Conservation (phyloP, 352 stramenopile species). For the Phytopythium cucurbitacearum region DNA sequence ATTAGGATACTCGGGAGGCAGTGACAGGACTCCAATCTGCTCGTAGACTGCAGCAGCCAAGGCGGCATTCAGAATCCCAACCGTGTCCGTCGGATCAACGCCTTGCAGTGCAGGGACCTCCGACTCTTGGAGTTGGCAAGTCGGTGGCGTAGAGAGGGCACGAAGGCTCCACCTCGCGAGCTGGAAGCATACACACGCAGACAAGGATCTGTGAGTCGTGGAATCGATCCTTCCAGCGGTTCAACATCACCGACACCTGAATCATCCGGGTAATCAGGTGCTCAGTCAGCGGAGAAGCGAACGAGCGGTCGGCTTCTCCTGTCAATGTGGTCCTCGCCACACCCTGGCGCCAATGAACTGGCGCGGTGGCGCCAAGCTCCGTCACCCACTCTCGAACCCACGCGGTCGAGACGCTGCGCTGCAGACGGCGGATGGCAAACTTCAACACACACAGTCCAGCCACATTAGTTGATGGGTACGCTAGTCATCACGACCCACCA, state of each 20-base stretch:
- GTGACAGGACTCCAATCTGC: conserved; percentile 18
- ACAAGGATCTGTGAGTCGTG: too few relatives aligned
- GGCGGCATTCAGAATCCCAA: conserved; percentile 23
- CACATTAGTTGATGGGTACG: not conserved
- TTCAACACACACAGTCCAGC: conserved; percentile 6
- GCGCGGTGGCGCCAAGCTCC: conserved; percentile 33
- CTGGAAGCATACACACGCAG: too few relatives aligned
- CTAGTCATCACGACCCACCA: not conserved
- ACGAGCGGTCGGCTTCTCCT: too few relatives aligned
- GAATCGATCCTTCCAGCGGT: too few relatives aligned
- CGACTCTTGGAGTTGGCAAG: not conserved
- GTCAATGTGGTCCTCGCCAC: conserved; percentile 2
- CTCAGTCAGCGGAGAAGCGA: too few relatives aligned
- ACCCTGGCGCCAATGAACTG: conserved; percentile 26
- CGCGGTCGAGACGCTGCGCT: conserved; percentile 16
- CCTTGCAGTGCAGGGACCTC: not conserved
- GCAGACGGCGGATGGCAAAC: conserved; percentile 46
- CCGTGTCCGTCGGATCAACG: conserved; percentile 4
- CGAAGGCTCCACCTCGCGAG: not conserved
- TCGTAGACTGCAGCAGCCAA: conserved; percentile 44
- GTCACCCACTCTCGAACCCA: conserved; percentile 23
- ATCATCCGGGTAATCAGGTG: too few relatives aligned
- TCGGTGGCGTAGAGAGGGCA: not conserved
- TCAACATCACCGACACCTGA: too few relatives aligned
- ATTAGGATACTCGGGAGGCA: not conserved